Evolutionary conservation across 2,329 filamentous ascomycete genomes (phyloP).

Genomic region (Lachnellula hyalina): DNA sequence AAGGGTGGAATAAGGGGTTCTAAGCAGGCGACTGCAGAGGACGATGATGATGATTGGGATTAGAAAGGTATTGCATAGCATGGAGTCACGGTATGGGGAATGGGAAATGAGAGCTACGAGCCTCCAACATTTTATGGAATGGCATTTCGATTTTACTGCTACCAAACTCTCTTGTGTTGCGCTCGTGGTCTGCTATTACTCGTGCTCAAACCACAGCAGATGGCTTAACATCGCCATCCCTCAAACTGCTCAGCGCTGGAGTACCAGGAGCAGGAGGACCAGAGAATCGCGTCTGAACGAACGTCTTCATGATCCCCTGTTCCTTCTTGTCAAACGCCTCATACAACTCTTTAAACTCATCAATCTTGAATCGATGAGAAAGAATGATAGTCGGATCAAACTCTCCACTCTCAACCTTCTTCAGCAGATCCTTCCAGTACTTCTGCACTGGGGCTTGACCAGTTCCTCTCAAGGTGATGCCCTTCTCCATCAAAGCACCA

Average conservation of each 20-base stretch:
- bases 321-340: conserved; percentile 52
- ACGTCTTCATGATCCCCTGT: conserved; percentile 77
- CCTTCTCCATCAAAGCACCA: conserved; percentile 59
- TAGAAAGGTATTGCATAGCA: conserved; percentile 27
- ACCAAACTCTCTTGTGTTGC: background rate
- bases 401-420: conserved; percentile 58
- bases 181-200: background rate
- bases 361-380: conserved; percentile 68
- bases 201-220: conserved; percentile 3
- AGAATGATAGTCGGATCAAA: conserved; percentile 77
- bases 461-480: conserved; percentile 58
- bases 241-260: conserved; percentile 43
- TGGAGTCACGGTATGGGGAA: conserved; percentile 10
- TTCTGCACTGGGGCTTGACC: conserved; percentile 63
- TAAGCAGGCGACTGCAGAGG: conserved; percentile 22
- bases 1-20: conserved; percentile 27
- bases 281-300: conserved; percentile 54
- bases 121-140: background rate
- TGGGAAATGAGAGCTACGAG: background rate
- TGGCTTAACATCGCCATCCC: conserved; percentile 15
- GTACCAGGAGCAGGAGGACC: conserved; percentile 43
- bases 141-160: conserved; percentile 6
- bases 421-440: conserved; percentile 73
- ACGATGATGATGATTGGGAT: conserved; percentile 51
- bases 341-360: conserved; percentile 66